A percentile compares a stretch with the other conserved stretches of the same genome.
phyloP scores from a whole-genome alignment of 257 asterid genomes.

The Buddleja alternifolia region DNA sequence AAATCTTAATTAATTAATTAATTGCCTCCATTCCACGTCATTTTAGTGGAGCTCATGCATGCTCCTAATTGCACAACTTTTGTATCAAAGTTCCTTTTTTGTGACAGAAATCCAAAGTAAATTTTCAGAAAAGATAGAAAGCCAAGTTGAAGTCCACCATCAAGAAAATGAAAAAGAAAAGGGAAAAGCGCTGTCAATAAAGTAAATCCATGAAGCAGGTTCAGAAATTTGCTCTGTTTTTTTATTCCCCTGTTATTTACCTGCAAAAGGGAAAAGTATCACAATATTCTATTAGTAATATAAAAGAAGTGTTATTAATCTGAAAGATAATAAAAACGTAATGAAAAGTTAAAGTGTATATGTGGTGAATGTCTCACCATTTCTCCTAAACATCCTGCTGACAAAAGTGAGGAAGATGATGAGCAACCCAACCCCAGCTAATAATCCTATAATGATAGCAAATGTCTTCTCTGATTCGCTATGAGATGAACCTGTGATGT shows the following conservation, averaged over 20 bases:
- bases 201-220: slow-evolving; percentile 30
- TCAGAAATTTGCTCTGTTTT: slow-evolving; percentile 16
- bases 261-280: slow-evolving; percentile 51
- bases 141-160: slow-evolving; percentile 43
- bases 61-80: slow-evolving; percentile 24
- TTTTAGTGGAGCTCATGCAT: slow-evolving; percentile 19
- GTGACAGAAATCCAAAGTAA: slow-evolving; percentile 31
- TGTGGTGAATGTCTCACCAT: slow-evolving; percentile 37
- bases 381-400: slow-evolving; percentile 56
- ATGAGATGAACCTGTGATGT: slow-evolving; percentile 48
- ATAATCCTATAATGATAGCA: slow-evolving; percentile 78
- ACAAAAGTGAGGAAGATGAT: slow-evolving; percentile 82
- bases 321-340: background rate
- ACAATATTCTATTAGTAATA: too few relatives aligned
- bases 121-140: slow-evolving; percentile 32
- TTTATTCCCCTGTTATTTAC: slow-evolving; percentile 48
- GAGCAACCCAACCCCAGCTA: slow-evolving; percentile 80
- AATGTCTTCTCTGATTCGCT: slow-evolving; percentile 83
- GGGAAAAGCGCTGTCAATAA: slow-evolving; percentile 32
- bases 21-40: slow-evolving; percentile 27
- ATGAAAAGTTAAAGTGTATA: background rate
- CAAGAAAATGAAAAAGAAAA: slow-evolving; percentile 19
- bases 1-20: slow-evolving; percentile 11
- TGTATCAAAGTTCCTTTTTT: slow-evolving; percentile 25
- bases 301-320: background rate